phyloP scores from a whole-genome alignment of 345 rosid genomes.

The Fremontodendron californicum region DNA sequence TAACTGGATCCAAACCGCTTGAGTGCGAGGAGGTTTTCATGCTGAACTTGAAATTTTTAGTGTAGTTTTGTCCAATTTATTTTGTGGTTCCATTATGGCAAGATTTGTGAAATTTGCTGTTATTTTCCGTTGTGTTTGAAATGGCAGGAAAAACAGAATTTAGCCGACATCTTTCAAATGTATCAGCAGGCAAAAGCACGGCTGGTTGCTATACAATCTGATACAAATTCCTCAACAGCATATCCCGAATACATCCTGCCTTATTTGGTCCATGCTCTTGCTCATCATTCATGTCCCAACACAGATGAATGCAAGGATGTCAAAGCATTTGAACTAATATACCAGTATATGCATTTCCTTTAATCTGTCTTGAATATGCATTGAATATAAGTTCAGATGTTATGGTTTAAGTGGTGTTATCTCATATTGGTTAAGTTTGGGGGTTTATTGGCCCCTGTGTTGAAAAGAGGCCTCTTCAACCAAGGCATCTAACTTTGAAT shows the following conservation, averaged over 20 bases:
- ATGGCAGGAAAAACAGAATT: slow-evolving; percentile 83
- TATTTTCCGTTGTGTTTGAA: slow-evolving; percentile 19
- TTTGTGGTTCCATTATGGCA: neutral
- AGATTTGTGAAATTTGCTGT: neutral
- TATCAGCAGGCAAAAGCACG: slow-evolving; percentile 73
- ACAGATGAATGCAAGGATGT: slow-evolving; percentile 78
- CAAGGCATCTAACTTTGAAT: neutral
- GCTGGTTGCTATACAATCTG: slow-evolving; percentile 58
- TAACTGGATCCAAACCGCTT: slow-evolving; percentile 40
- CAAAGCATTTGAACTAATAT: slow-evolving; percentile 67
- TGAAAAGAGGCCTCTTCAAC: neutral
- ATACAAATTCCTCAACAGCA: slow-evolving; percentile 43
- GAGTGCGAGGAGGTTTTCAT: slow-evolving; percentile 67
- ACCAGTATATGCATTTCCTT: slow-evolving; percentile 45
- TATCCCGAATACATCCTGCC: slow-evolving; percentile 74
- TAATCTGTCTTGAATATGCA: slow-evolving; percentile 4
- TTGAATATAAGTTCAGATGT: neutral
- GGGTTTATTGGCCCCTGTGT: neutral
- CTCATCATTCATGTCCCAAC: slow-evolving; percentile 86
- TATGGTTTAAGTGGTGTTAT: neutral
- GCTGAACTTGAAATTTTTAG: slow-evolving; percentile 21
- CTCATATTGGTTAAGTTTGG: neutral
- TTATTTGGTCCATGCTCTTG: slow-evolving; percentile 72
- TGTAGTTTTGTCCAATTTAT: neutral
- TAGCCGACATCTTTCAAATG: slow-evolving; percentile 79